These are phyloP conservation scores for Auricularia sp. DNA, from an alignment of 768 basidiomycete species.

Conservation along the genomic window DNA sequence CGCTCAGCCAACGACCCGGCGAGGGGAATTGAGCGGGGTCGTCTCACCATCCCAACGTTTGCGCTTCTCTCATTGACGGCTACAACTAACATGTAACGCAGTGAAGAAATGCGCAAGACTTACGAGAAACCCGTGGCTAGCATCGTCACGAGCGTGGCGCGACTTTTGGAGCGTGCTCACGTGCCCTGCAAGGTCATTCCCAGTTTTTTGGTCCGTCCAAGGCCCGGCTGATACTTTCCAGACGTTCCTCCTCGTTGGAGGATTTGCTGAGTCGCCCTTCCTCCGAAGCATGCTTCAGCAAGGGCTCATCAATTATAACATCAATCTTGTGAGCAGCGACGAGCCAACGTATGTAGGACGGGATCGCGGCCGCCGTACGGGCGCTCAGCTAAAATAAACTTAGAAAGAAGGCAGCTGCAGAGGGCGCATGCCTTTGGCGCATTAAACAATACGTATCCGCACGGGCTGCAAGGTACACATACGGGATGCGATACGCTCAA, in stretches of 20 bases:
- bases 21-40: neutral
- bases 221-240: neutral
- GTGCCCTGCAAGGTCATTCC: neutral
- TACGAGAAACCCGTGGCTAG: neutral
- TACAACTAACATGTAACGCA: neutral
- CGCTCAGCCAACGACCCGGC: neutral
- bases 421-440: constrained; percentile 4
- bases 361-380: no score
- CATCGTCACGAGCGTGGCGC: neutral
- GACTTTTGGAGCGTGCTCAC: neutral
- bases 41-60: neutral
- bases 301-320: neutral
- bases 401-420: neutral
- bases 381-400: neutral
- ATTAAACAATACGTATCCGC: constrained; percentile 5
- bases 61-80: neutral
- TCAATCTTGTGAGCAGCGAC: constrained; percentile 3
- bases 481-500: neutral
- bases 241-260: constrained; percentile 1
- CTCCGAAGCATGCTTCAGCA: neutral
- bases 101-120: neutral
- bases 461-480: constrained; percentile 5
- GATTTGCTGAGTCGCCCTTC: constrained; percentile 5
- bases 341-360: constrained; percentile 3
- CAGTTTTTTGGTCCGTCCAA: neutral